A percentile compares a stretch with the other conserved stretches of the same genome.
phyloP scores from a whole-genome alignment of 2,329 filamentous ascomycete species.

The Dactylonectria estremocensis region DNA sequence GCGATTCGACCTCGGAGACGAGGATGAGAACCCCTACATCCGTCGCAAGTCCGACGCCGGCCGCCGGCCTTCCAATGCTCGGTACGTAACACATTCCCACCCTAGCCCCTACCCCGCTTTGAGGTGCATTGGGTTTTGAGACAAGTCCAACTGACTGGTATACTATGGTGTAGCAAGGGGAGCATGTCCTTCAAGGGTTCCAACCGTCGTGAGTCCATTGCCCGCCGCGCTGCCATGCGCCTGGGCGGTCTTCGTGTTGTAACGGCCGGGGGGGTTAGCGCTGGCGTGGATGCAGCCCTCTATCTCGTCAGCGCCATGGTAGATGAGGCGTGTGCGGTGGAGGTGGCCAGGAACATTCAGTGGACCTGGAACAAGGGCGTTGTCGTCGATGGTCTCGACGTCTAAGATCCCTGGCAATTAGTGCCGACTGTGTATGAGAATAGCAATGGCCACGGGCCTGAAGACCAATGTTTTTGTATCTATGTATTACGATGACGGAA shows the following conservation, averaged over 20 bases:
- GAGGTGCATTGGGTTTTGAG: slow-evolving; percentile 39
- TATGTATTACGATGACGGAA: slow-evolving; percentile 46
- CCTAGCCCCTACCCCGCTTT: slow-evolving; percentile 44
- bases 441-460: slow-evolving; percentile 40
- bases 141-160: slow-evolving; percentile 44
- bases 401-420: slow-evolving; percentile 66
- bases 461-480: slow-evolving; percentile 48
- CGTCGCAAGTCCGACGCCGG: slow-evolving; percentile 79
- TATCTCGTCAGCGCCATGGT: slow-evolving; percentile 90
- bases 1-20: slow-evolving; percentile 85
- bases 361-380: slow-evolving; percentile 90
- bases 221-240: slow-evolving; percentile 82
- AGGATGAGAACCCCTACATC: slow-evolving; percentile 88
- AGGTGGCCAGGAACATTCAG: slow-evolving; percentile 83
- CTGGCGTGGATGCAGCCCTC: slow-evolving; percentile 86
- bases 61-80: slow-evolving; percentile 72
- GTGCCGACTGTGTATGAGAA: slow-evolving; percentile 47
- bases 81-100: slow-evolving; percentile 61
- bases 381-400: slow-evolving; percentile 88
- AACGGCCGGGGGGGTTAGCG: slow-evolving; percentile 83
- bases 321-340: slow-evolving; percentile 81
- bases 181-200: slow-evolving; percentile 86
- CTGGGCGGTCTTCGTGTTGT: slow-evolving; percentile 81
- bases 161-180: slow-evolving; percentile 74
- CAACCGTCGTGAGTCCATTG: slow-evolving; percentile 85